Evolutionary conservation across 768 basidiomycete genomes (phyloP), one percentile per base, ranked within the genome.

Genomic region (Trametes punicea): DNA sequence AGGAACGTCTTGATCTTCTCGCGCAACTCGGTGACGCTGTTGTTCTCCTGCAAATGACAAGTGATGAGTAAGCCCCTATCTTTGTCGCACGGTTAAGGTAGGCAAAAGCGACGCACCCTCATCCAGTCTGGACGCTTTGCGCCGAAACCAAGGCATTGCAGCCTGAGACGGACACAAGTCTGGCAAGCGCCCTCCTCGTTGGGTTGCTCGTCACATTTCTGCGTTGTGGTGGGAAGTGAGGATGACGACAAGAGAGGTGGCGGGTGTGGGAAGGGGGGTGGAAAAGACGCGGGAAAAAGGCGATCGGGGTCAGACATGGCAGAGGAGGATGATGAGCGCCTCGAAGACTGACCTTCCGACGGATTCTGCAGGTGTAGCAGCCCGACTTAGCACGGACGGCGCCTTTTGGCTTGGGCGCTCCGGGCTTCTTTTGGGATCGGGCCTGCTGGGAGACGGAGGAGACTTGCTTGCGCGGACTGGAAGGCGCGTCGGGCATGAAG

Each of bases 111-210:
- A 77, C 84, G 55, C 65, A 92, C 90, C 72, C 88, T 80, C 62
- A 93, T 74, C 88, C 88, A 92, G 10, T 91, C 89, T 5, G 90
- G 90, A 49, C 90, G 85, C 67, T 91, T 91, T 20, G 85, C 82
- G 44, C 90, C 90, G 69, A 90, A 93, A 18, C 90, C 90, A 39
- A 93, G 81, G 61, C 90, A 93, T 58, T 93, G 84, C n/a, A 93
- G 80, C 29, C 83, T 80, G 21, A 93, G 84, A 42, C 90, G 88
- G 38, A 80, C 78, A 60, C 90, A 93, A 0, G 90, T 92, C 65
- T 80, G 74, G 73, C 90, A 93, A 21, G 77, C 76, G 13, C 85
- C 85, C 4, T 81, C 75, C 5, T 70, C 63, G 57, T 83, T 81
- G 50, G 79, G 79, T 62, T 81, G 78, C 66, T 93, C 90, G 68